Base-by-base conservation (phyloP, 192 early-diverging fungal genomes). In the Podila horticola region DNA sequence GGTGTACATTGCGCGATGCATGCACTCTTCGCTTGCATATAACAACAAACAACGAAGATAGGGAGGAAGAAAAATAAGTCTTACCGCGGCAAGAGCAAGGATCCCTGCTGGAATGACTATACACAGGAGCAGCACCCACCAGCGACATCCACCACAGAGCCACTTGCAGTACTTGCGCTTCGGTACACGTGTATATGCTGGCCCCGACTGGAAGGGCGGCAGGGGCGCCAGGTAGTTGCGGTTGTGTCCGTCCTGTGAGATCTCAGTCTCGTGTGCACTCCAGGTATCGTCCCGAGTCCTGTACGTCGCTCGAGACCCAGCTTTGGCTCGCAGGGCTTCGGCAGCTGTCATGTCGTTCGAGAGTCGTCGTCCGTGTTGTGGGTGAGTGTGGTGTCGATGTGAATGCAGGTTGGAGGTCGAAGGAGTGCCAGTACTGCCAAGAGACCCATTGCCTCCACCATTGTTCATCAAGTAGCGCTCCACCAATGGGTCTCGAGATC, bases 131-230 rank as follows among this genome's bases (percentile, higher is more conserved):
- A 81, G 57, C 12, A 69, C 71, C 77, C 77, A 81, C 77, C 70
- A 81, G 10, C 77, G 70, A 69, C 70, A 72, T 6, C 77, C 77
- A 30, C 77, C 77, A 81, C 51, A 81, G 34, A 24, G 70, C 55
- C 52, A 73, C 41, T 48, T 58, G 31, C 70, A 81, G 34, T 62
- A 81, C 67, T 64, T 81, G 45, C 77, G 59, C 28, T 69, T 81
- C 17, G 77, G 77, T 0, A 73, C 62, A 51, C 67, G 67, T 7
- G 77, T 50, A n/a, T 81, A 81, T 0, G 77, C 77, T 3, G 77
- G 77, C 0, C 77, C 77, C 30, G 60, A 38, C 29, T 81, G 77
- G 38, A 81, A 81, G 5, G 77, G 77, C 5, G 71, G 77, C 26
- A 81, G 31, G 3, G 77, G 77, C 5, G 77, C 66, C 5, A 81